Conservation (phyloP, 2,329 filamentous ascomycete genomes). For the Parafenestella ontariensis region DNA sequence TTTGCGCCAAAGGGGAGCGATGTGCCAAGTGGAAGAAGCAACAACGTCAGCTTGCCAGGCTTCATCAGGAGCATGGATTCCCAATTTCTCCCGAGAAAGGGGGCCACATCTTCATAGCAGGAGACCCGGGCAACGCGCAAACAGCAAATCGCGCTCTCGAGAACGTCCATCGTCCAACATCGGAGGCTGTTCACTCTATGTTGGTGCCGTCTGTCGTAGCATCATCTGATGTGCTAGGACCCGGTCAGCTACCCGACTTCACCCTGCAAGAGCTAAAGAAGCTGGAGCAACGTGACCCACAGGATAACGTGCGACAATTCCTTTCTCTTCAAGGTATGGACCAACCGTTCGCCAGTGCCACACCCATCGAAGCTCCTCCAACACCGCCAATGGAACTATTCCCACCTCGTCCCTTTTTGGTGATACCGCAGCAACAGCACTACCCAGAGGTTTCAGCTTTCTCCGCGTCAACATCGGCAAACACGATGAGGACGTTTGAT, state of each 20-base stretch:
- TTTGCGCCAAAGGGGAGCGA: constrained; percentile 84
- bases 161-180: constrained; percentile 70
- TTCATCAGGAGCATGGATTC: constrained; percentile 72
- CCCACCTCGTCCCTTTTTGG: constrained; percentile 41
- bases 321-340: constrained; percentile 79
- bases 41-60: constrained; percentile 76
- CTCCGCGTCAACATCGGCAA: constrained; percentile 45
- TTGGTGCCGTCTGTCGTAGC: constrained; percentile 73
- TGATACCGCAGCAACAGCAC: constrained; percentile 38
- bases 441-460: constrained; percentile 42
- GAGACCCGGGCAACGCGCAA: constrained; percentile 78
- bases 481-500: constrained; percentile 40
- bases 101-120: constrained; percentile 77
- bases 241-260: constrained; percentile 68
- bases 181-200: constrained; percentile 69
- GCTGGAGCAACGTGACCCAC: constrained; percentile 77
- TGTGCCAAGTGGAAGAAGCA: constrained; percentile 84
- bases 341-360: constrained; percentile 68
- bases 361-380: constrained; percentile 62
- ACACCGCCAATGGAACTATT: constrained; percentile 52
- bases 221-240: constrained; percentile 88
- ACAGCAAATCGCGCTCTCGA: constrained; percentile 64
- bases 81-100: constrained; percentile 69
- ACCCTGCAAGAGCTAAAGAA: constrained; percentile 76
- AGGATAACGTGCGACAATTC: constrained; percentile 93